Percentiles rank a stretch among this genome's conserved stretches.
phyloP scores from a whole-genome alignment of 2,329 filamentous ascomycete species.

The Emericellopsis atlantica region DNA sequence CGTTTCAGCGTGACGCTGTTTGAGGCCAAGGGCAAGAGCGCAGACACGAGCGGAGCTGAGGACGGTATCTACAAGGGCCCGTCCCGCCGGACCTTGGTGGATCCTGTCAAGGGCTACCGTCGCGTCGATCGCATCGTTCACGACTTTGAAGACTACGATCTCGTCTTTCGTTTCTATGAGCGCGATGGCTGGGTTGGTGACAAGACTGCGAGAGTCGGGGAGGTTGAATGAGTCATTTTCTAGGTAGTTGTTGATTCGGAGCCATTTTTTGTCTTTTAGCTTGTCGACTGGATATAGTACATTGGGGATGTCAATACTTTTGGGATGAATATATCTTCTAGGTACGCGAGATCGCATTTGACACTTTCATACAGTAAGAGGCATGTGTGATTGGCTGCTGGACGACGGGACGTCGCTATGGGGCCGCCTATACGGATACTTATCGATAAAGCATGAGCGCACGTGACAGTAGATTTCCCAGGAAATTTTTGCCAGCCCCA shows the following conservation, averaged over 20 bases:
- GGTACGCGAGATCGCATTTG: too few species aligned
- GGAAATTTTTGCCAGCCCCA: conserved; percentile 1
- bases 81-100: conserved; percentile 45
- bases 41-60: conserved; percentile 25
- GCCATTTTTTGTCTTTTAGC: neutral
- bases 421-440: too few species aligned
- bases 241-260: neutral
- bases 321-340: too few species aligned
- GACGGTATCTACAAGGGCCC: conserved; percentile 18
- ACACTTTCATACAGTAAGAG: too few species aligned
- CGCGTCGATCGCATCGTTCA: conserved; percentile 92
- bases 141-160: conserved; percentile 91
- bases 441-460: neutral
- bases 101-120: conserved; percentile 74
- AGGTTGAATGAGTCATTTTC: conserved; percentile 21
- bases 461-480: neutral
- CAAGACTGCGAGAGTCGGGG: conserved; percentile 39
- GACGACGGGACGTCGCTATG: too few species aligned
- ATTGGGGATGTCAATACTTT: neutral
- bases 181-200: conserved; percentile 61
- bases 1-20: conserved; percentile 96
- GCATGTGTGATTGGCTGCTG: too few species aligned
- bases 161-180: conserved; percentile 95
- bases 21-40: conserved; percentile 60
- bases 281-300: too few species aligned